A percentile compares a stretch with the other conserved stretches of the same genome.
Evolutionary conservation across 192 early-diverging fungal genomes (phyloP).

Genomic region (Coemansia sp.): DNA sequence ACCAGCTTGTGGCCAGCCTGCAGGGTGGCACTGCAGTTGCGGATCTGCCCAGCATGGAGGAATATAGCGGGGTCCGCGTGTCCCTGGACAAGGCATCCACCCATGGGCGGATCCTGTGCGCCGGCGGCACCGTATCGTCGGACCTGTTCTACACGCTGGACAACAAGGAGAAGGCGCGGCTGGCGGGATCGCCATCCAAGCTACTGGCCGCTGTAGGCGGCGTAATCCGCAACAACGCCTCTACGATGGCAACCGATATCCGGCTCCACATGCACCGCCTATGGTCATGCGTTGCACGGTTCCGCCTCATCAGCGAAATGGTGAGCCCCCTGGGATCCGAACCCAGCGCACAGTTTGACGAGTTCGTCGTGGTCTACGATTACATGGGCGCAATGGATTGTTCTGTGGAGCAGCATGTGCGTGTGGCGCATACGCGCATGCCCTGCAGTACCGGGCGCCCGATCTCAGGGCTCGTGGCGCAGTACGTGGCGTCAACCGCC

Average conservation of each 20-base stretch:
- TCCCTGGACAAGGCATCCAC: no score
- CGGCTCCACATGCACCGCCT: slow-evolving; percentile 43
- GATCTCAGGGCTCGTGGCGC: slow-evolving; percentile 12
- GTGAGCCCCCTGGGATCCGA: neutral
- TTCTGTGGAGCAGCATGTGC: slow-evolving; percentile 29
- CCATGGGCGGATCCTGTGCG: neutral
- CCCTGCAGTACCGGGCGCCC: neutral
- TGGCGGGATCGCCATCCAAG: slow-evolving; percentile 36
- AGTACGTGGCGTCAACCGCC: slow-evolving; percentile 21
- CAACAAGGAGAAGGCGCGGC: slow-evolving; percentile 33
- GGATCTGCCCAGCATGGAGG: no score
- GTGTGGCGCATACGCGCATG: slow-evolving; percentile 25
- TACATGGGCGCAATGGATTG: slow-evolving; percentile 15
- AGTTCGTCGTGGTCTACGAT: slow-evolving; percentile 43
- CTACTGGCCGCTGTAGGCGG: slow-evolving; percentile 43
- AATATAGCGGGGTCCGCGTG: no score
- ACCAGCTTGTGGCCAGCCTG: neutral
- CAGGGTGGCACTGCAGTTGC: no score
- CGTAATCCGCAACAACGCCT: slow-evolving; percentile 17
- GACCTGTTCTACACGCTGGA: slow-evolving; percentile 31
- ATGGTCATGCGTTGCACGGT: slow-evolving; percentile 38
- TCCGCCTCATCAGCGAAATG: slow-evolving; percentile 13
- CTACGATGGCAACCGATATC: slow-evolving; percentile 15
- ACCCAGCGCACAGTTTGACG: slow-evolving; percentile 26
- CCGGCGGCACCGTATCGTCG: slow-evolving; percentile 12